These are phyloP conservation scores for Groenewaldozyma salmanticensis DNA, from an alignment of 805 yeast species.

Conservation along the genomic window DNA sequence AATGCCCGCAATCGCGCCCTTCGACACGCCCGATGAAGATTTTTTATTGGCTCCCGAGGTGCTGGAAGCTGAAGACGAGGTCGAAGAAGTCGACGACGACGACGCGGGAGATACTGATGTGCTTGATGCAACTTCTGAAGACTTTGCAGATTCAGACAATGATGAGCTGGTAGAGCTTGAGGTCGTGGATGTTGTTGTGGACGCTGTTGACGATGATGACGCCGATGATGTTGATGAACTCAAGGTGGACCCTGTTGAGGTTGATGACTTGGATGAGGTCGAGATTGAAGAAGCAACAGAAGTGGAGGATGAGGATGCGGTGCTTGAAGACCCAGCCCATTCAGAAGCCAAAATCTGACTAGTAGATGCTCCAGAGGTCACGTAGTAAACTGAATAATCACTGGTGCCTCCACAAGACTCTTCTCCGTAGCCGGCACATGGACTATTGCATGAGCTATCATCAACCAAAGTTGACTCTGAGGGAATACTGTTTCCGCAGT, in stretches of 20 bases:
- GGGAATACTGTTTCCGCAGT: slow-evolving; percentile 48
- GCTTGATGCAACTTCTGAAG: slow-evolving; percentile 12
- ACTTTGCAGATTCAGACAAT: slow-evolving; percentile 10
- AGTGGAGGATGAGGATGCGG: slow-evolving; percentile 15
- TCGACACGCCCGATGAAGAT: slow-evolving; percentile 18
- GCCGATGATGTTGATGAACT: slow-evolving; percentile 14
- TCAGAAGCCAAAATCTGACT: slow-evolving; percentile 13
- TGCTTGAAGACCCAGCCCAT: slow-evolving; percentile 17
- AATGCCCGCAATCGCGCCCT: slow-evolving; percentile 53
- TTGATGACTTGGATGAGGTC: slow-evolving; percentile 12
- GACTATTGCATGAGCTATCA: slow-evolving; percentile 31
- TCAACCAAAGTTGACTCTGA: slow-evolving; percentile 27
- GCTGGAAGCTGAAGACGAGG: slow-evolving; percentile 21
- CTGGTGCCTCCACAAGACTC: slow-evolving; percentile 57
- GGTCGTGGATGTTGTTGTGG: slow-evolving; percentile 12
- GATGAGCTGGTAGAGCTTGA: slow-evolving; percentile 10
- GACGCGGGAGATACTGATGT: slow-evolving; percentile 17
- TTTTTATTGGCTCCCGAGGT: slow-evolving; percentile 20
- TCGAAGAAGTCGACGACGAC: slow-evolving; percentile 23
- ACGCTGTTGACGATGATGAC: slow-evolving; percentile 12
- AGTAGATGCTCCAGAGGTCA: slow-evolving; percentile 16
- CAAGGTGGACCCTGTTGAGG: slow-evolving; percentile 14
- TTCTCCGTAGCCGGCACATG: slow-evolving; percentile 53
- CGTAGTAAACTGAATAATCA: slow-evolving; percentile 22
- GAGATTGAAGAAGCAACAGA: slow-evolving; percentile 19